phyloP scores from a whole-genome alignment of 345 rosid genomes.

The Hibiscus mutabilis region DNA sequence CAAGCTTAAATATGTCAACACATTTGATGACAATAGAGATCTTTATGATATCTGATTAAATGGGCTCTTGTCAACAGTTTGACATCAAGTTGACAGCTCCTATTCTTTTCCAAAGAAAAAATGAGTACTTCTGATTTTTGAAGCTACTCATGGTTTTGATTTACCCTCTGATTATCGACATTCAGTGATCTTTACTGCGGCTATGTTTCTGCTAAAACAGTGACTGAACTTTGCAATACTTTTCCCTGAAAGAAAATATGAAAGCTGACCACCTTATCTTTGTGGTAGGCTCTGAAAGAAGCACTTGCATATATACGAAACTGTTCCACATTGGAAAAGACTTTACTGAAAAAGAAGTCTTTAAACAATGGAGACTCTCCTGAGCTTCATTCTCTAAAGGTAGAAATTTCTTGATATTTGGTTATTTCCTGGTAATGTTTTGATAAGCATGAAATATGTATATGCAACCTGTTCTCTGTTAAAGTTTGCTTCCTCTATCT shows the following conservation, averaged over 20 bases:
- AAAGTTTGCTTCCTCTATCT: not conserved
- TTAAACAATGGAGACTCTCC: slow-evolving; percentile 74
- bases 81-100: not conserved
- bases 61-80: not conserved
- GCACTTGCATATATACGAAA: slow-evolving; percentile 67
- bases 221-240: too few relatives aligned
- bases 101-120: not conserved
- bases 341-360: slow-evolving; percentile 60
- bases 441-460: not conserved
- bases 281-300: slow-evolving; percentile 64
- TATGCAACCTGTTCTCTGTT: not conserved
- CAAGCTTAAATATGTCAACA: not conserved
- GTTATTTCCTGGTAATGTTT: not conserved
- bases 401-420: slow-evolving; percentile 13
- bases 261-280: slow-evolving; percentile 11
- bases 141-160: not conserved
- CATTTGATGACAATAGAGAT: not conserved
- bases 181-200: not conserved
- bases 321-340: slow-evolving; percentile 77
- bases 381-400: slow-evolving; percentile 93
- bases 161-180: not conserved
- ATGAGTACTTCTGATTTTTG: not conserved
- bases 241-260: not conserved
- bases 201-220: not conserved
- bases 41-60: not conserved